These are phyloP conservation scores for Aspergillus bombycis DNA, from an alignment of 2,329 filamentous ascomycete genomes.

Conservation along the genomic window DNA sequence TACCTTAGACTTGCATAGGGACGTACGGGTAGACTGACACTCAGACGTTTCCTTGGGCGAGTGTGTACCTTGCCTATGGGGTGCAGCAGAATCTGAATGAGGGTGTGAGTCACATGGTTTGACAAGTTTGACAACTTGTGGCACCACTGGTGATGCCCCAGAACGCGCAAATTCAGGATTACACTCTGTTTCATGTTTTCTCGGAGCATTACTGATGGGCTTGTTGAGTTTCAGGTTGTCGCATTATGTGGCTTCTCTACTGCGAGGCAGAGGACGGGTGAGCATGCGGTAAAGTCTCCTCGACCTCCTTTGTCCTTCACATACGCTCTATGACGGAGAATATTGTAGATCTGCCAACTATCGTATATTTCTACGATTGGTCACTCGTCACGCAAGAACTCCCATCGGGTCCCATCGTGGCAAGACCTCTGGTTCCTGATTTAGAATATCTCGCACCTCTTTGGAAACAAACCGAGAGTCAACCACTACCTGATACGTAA, in stretches of 20 bases:
- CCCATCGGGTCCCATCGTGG: slow-evolving; percentile 84
- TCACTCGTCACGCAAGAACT: slow-evolving; percentile 61
- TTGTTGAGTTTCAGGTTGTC: not conserved
- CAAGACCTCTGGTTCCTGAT: slow-evolving; percentile 70
- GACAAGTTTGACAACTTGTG: slow-evolving; percentile 3
- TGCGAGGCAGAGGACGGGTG: not conserved
- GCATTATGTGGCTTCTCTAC: not conserved
- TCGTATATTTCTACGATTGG: slow-evolving; percentile 1
- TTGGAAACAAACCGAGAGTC: slow-evolving; percentile 69
- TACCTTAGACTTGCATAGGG: not conserved
- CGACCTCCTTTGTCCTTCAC: not conserved
- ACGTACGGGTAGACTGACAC: not conserved
- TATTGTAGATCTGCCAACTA: not conserved
- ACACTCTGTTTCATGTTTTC: not conserved
- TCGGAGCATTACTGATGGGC: not conserved
- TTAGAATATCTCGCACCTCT: slow-evolving; percentile 70
- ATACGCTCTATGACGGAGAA: not conserved
- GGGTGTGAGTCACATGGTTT: not conserved
- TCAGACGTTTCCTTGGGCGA: slow-evolving; percentile 3
- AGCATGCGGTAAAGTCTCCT: not conserved
- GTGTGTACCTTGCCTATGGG: slow-evolving; percentile 5
- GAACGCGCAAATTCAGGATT: not conserved
- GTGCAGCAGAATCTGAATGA: not conserved
- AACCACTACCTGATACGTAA: slow-evolving; percentile 84
- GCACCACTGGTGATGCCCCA: slow-evolving; percentile 1